These are phyloP conservation scores for Candida smagusa DNA, from an alignment of 1,139 yeast species.

Conservation along the genomic window DNA sequence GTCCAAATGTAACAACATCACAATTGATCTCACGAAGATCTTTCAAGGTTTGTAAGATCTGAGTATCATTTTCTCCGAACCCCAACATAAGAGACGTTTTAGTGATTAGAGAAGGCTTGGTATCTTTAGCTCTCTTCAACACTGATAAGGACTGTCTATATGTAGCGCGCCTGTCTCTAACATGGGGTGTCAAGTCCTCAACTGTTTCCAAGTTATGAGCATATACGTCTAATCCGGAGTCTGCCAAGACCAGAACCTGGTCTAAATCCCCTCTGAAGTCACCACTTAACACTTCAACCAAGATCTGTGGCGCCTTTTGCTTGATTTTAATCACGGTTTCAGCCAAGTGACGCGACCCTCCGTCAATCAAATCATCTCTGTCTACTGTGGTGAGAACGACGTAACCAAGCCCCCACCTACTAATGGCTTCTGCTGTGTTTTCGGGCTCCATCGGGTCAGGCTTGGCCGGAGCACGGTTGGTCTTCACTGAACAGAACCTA, in stretches of 20 bases:
- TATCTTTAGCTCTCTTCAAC: slow-evolving; percentile 72
- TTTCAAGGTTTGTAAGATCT: slow-evolving; percentile 66
- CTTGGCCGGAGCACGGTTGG: slow-evolving; percentile 79
- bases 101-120: slow-evolving; percentile 75
- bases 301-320: slow-evolving; percentile 81
- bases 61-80: slow-evolving; percentile 93
- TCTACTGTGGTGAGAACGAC: slow-evolving; percentile 97
- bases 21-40: slow-evolving; percentile 76
- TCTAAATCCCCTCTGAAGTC: slow-evolving; percentile 90
- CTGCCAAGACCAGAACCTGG: slow-evolving; percentile 77
- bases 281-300: slow-evolving; percentile 92
- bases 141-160: slow-evolving; percentile 85
- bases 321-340: slow-evolving; percentile 85
- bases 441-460: slow-evolving; percentile 97
- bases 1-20: slow-evolving; percentile 98
- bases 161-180: slow-evolving; percentile 95
- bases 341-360: slow-evolving; percentile 89
- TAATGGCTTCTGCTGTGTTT: slow-evolving; percentile 95
- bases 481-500: slow-evolving; percentile 94
- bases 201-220: slow-evolving; percentile 98
- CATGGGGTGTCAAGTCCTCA: slow-evolving; percentile 89
- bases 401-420: slow-evolving; percentile 98
- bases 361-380: slow-evolving; percentile 90
- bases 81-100: slow-evolving; percentile 97
- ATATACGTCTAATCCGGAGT: slow-evolving; percentile 88